A percentile compares a stretch with the other conserved stretches of the same genome.
Conservation (phyloP, 495 filamentous ascomycete species). For the Penicillium crystallinum region DNA sequence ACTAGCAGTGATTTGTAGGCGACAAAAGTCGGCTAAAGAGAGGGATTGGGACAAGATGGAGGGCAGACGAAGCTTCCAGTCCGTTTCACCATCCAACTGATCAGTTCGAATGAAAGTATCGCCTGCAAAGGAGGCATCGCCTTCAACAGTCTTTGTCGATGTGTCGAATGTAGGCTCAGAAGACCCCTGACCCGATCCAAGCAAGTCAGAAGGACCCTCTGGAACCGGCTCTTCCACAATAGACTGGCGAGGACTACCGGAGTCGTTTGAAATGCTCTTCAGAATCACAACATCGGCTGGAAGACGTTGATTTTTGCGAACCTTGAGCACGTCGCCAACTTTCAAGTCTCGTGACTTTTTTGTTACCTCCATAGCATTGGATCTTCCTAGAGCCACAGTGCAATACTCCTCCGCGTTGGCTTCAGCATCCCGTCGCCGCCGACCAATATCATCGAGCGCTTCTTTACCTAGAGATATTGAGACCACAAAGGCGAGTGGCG, state of each 20-base stretch:
- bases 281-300: slow-evolving; percentile 93
- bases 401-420: slow-evolving; percentile 90
- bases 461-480: slow-evolving; percentile 92
- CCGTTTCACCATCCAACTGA: slow-evolving; percentile 96
- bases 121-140: slow-evolving; percentile 43
- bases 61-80: slow-evolving; percentile 94
- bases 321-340: slow-evolving; percentile 89
- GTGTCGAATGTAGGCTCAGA: slow-evolving; percentile 10
- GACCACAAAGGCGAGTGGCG: slow-evolving; percentile 87
- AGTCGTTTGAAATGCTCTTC: slow-evolving; percentile 71
- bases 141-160: slow-evolving; percentile 4
- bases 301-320: slow-evolving; percentile 84
- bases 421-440: slow-evolving; percentile 81
- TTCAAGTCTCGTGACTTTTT: slow-evolving; percentile 86
- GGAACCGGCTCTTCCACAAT: slow-evolving; percentile 11
- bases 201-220: slow-evolving; percentile 16
- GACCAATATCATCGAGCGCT: slow-evolving; percentile 85
- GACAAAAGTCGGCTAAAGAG: slow-evolving; percentile 59
- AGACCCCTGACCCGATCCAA: slow-evolving; percentile 18
- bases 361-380: slow-evolving; percentile 49
- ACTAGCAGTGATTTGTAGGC: slow-evolving; percentile 73
- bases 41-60: slow-evolving; percentile 77
- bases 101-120: slow-evolving; percentile 98
- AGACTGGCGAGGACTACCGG: slow-evolving; percentile 18
- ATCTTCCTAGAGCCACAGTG: slow-evolving; percentile 60